These are phyloP conservation scores for Agastache rugosa DNA, from an alignment of 257 asterid species.

Conservation along the genomic window DNA sequence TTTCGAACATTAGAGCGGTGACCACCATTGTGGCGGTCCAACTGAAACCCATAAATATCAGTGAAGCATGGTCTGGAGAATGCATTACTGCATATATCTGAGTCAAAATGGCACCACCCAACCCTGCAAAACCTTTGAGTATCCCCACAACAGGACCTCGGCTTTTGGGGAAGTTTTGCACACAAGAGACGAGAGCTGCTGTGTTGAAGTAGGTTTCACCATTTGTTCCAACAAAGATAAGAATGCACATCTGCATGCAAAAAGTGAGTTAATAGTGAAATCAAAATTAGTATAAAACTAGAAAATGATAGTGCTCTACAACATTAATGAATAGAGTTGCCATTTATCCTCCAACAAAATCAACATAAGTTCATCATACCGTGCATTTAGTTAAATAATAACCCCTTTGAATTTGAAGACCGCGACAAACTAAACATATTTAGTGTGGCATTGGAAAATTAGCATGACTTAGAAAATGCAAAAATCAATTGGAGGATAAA, in stretches of 20 bases:
- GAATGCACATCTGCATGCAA: slow-evolving; percentile 61
- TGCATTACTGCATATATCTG: slow-evolving; percentile 54
- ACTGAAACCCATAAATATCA: slow-evolving; percentile 67
- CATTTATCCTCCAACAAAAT: too few relatives aligned
- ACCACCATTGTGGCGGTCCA: slow-evolving; percentile 65
- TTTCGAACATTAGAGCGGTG: slow-evolving; percentile 56
- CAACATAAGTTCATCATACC: too few relatives aligned
- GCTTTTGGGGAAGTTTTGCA: slow-evolving; percentile 66
- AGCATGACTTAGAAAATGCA: not conserved
- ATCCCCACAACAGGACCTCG: slow-evolving; percentile 78
- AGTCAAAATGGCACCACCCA: slow-evolving; percentile 67
- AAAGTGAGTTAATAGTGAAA: slow-evolving; percentile 18
- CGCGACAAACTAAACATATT: too few relatives aligned
- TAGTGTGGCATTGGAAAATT: not conserved
- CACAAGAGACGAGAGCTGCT: slow-evolving; percentile 66
- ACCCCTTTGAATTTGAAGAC: too few relatives aligned
- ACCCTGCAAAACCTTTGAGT: slow-evolving; percentile 70
- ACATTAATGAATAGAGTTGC: not conserved
- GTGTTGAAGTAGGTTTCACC: slow-evolving; percentile 76
- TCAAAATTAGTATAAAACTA: not conserved
- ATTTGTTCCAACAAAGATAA: slow-evolving; percentile 66
- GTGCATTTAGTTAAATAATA: too few relatives aligned
- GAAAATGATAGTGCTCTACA: not conserved
- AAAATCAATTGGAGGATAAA: not conserved
- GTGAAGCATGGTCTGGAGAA: slow-evolving; percentile 61